Conservation (phyloP, 306 rosid genomes). For the Quercus cerris region DNA sequence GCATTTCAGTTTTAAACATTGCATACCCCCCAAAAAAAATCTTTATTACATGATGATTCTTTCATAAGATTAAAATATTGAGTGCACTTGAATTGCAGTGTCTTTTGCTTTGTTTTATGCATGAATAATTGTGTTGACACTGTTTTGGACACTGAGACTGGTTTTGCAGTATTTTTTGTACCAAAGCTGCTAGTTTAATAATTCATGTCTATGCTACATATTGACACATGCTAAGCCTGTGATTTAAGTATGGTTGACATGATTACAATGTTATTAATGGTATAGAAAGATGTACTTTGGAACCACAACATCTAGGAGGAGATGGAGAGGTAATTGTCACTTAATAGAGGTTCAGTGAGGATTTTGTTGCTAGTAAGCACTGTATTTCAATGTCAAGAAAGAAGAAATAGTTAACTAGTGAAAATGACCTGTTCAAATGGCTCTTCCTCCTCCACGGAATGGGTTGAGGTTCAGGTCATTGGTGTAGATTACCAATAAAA, state of each 20-base stretch:
- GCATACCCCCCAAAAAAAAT: too few species aligned
- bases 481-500: too few species aligned
- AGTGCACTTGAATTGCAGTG: not conserved
- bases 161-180: not conserved
- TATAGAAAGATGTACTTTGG: not conserved
- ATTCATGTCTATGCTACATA: not conserved
- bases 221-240: not conserved
- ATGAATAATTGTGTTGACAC: not conserved
- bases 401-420: too few species aligned
- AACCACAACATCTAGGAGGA: not conserved
- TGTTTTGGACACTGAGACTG: not conserved
- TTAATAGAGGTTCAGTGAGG: too few species aligned
- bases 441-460: too few species aligned
- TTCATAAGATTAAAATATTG: not conserved
- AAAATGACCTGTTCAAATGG: too few species aligned
- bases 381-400: too few species aligned
- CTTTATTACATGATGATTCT: not conserved
- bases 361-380: too few species aligned
- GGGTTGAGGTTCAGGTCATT: too few species aligned
- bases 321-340: not conserved
- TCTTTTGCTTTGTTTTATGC: not conserved
- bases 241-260: not conserved
- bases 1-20: slow-evolving; percentile 10
- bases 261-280: not conserved
- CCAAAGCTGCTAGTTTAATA: not conserved